Evolutionary conservation across 1,284 basidiomycete species (phyloP).

Genomic region (Wallemia hederae): DNA sequence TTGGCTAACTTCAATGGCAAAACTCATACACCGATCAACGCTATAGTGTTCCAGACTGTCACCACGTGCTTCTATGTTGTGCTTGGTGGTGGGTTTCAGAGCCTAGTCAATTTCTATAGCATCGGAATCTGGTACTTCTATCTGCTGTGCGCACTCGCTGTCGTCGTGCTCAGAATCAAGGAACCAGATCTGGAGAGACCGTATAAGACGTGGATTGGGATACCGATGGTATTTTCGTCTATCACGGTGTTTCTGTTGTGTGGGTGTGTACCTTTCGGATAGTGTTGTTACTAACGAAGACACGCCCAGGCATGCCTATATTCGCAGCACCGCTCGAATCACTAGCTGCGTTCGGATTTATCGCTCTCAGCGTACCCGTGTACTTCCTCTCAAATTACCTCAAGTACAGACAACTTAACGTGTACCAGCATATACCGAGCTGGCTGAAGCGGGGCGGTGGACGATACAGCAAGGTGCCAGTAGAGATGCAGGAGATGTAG

Average conservation of each 20-base stretch:
- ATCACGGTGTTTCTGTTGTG: background rate
- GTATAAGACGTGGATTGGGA: background rate
- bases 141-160: background rate
- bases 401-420: background rate
- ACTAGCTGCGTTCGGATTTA: background rate
- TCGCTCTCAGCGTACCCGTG: background rate
- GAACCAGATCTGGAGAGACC: background rate
- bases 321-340: background rate
- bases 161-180: background rate
- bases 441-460: background rate
- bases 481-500: background rate
- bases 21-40: background rate
- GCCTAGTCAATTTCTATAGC: background rate
- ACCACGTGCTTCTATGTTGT: background rate
- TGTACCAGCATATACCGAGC: background rate
- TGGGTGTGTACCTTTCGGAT: background rate
- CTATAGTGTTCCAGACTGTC: background rate
- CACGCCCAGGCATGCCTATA: background rate
- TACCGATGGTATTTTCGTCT: background rate
- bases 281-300: too few species aligned
- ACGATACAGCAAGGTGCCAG: background rate
- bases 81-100: background rate
- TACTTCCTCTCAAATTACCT: background rate
- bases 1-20: background rate
- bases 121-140: background rate